A percentile compares a stretch with the other conserved stretches of the same genome.
These are phyloP conservation scores for Parathielavia hyrcaniae DNA, from an alignment of 495 filamentous ascomycete genomes.

Conservation along the genomic window DNA sequence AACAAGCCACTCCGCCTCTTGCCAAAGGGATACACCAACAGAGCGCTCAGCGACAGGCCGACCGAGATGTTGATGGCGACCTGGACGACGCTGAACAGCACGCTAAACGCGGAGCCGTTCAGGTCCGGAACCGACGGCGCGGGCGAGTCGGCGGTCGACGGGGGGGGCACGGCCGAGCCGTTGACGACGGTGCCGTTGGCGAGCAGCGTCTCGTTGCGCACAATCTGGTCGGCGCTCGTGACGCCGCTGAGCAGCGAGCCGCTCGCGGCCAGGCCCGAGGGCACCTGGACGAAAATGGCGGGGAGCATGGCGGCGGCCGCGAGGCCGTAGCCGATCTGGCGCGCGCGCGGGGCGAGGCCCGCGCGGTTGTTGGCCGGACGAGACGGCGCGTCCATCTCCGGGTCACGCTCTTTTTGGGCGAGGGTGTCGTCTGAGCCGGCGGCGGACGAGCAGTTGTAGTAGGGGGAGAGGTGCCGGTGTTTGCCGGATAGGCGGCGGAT, in stretches of 20 bases:
- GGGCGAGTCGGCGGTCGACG: conserved; percentile 4
- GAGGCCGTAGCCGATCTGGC: conserved; percentile 58
- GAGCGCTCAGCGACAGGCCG: conserved; percentile 76
- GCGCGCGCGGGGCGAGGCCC: conserved; percentile 16
- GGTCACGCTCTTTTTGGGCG: conserved; percentile 15
- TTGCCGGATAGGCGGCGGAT: conserved; percentile 16
- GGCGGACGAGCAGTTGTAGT: conserved; percentile 14
- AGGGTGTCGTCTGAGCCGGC: conserved; percentile 13
- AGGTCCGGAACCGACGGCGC: conserved; percentile 25
- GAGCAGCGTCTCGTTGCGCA: conserved; percentile 38
- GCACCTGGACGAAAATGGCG: conserved; percentile 92
- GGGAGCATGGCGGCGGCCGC: conserved; percentile 86
- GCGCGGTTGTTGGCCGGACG: too few relatives aligned
- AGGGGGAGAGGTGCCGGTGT: conserved; percentile 6
- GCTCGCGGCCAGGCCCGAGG: conserved; percentile 77
- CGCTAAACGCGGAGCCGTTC: conserved; percentile 70
- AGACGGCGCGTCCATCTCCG: conserved; percentile 17
- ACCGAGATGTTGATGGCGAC: conserved; percentile 91
- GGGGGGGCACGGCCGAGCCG: conserved; percentile 33
- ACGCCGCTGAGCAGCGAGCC: conserved; percentile 82
- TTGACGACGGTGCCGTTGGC: conserved; percentile 25
- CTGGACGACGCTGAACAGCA: conserved; percentile 82
- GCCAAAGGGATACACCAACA: conserved; percentile 85
- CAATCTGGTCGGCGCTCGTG: conserved; percentile 74
- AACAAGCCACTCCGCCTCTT: conserved; percentile 88